Conservation (phyloP, 208 protist species). For the Polymyxa betae region DNA sequence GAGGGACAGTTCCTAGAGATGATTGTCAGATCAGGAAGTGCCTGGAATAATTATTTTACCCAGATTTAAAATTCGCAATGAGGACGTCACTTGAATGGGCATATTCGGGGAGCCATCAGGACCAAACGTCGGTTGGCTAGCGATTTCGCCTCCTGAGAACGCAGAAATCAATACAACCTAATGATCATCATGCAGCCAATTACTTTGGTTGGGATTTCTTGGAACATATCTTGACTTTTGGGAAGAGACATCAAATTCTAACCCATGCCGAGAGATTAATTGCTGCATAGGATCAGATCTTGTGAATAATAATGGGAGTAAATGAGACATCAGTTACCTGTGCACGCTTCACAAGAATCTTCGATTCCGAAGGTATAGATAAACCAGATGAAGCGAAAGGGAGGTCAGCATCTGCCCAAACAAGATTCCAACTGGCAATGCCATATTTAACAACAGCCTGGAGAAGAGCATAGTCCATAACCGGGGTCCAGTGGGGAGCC, state of each 20-base stretch:
- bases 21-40: background rate
- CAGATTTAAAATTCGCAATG: background rate
- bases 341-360: background rate
- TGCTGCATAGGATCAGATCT: background rate
- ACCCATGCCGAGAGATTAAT: too few relatives aligned
- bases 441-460: background rate
- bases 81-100: slow-evolving; percentile 28
- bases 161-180: background rate
- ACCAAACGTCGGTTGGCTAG: background rate
- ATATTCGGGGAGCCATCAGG: background rate
- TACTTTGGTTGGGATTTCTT: slow-evolving; percentile 13
- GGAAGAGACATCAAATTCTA: slow-evolving; percentile 6
- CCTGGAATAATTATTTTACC: background rate
- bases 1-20: background rate
- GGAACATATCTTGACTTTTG: background rate
- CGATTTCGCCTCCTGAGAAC: background rate
- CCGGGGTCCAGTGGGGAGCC: background rate
- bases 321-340: slow-evolving; percentile 13
- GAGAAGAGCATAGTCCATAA: background rate
- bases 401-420: background rate
- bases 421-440: background rate
- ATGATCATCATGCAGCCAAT: background rate
- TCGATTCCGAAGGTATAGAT: background rate
- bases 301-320: background rate
- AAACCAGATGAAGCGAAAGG: background rate